These are phyloP conservation scores for Aspergillus tanneri DNA, from an alignment of 2,329 filamentous ascomycete species.

Conservation along the genomic window DNA sequence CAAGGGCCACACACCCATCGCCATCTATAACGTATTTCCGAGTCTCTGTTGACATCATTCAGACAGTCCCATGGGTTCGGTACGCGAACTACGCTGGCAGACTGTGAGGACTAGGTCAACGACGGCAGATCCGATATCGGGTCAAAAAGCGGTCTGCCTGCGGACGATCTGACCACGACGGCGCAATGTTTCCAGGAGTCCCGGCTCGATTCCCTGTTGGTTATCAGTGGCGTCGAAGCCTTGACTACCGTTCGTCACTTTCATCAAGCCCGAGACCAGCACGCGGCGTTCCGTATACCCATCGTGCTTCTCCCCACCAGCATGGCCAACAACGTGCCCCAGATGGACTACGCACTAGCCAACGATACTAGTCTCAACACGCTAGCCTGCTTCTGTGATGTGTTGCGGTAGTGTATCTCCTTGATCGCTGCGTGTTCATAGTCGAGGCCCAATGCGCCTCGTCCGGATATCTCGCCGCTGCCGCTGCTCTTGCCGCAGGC, in stretches of 20 bases:
- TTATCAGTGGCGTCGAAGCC: slow-evolving; percentile 91
- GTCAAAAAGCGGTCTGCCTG: slow-evolving; percentile 88
- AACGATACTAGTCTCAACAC: slow-evolving; percentile 96
- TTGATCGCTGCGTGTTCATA: slow-evolving; percentile 90
- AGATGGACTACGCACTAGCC: slow-evolving; percentile 92
- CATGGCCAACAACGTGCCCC: slow-evolving; percentile 96
- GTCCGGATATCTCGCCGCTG: slow-evolving; percentile 86
- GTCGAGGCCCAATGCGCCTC: slow-evolving; percentile 95
- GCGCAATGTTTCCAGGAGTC: slow-evolving; percentile 81
- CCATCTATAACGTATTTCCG: slow-evolving; percentile 94
- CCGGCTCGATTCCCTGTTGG: slow-evolving; percentile 84
- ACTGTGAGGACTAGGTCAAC: slow-evolving; percentile 91
- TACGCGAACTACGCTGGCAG: slow-evolving; percentile 84
- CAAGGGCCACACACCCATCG: slow-evolving; percentile 85
- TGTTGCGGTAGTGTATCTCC: slow-evolving; percentile 93
- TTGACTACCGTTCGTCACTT: slow-evolving; percentile 89
- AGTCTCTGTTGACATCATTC: slow-evolving; percentile 86
- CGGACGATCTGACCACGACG: slow-evolving; percentile 78
- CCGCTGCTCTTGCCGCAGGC: slow-evolving; percentile 77
- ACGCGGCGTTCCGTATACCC: slow-evolving; percentile 84
- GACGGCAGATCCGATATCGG: slow-evolving; percentile 96
- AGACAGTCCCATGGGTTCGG: slow-evolving; percentile 75
- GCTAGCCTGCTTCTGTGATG: slow-evolving; percentile 90
- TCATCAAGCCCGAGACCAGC: slow-evolving; percentile 72
- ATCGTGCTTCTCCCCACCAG: slow-evolving; percentile 91